Evolutionary conservation across 768 basidiomycete species (phyloP).

Genomic region (Strobilomyces dryophilus): DNA sequence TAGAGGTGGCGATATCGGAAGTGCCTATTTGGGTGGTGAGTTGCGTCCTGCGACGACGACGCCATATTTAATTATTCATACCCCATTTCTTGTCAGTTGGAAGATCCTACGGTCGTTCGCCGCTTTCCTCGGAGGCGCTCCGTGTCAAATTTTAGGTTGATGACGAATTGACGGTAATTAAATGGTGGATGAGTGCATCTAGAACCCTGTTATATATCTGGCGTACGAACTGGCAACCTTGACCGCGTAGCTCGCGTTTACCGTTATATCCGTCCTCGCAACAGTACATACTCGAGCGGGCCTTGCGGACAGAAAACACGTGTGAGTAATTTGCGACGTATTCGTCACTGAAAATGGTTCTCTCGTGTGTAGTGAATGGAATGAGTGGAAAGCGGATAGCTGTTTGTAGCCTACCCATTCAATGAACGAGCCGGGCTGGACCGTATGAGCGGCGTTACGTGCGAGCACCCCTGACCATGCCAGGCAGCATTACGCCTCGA

Average conservation of each 20-base stretch:
- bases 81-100: constrained; percentile 22
- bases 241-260: neutral
- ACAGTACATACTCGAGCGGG: no score
- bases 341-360: no score
- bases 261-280: no score
- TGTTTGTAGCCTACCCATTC: no score
- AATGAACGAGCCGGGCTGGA: no score
- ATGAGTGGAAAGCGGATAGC: no score
- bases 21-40: constrained; percentile 36
- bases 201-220: neutral
- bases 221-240: neutral
- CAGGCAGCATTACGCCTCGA: no score
- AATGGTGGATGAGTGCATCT: neutral
- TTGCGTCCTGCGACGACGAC: neutral
- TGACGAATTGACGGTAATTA: constrained; percentile 19
- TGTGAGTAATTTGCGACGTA: no score
- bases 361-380: no score
- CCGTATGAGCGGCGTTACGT: no score
- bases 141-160: constrained; percentile 34
- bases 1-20: constrained; percentile 27
- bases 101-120: constrained; percentile 33
- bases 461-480: no score
- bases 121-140: constrained; percentile 36
- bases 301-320: no score
- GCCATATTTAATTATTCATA: neutral